Conservation (phyloP, 1,284 basidiomycete species). For the Cystobasidium slooffiae region DNA sequence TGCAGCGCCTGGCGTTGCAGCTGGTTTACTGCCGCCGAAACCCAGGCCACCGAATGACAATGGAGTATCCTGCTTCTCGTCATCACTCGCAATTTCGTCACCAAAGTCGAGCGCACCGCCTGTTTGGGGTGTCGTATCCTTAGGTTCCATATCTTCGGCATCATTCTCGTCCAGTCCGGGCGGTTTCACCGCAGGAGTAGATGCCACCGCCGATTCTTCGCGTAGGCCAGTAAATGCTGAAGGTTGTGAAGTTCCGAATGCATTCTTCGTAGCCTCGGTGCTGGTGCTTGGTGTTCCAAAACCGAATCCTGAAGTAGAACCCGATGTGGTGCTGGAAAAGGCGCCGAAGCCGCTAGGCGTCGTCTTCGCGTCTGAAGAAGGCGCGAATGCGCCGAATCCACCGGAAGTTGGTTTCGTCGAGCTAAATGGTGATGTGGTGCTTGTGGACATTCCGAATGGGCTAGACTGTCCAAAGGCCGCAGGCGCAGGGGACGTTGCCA, state of each 20-base stretch:
- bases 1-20: background rate
- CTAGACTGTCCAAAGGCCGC: slow-evolving; percentile 19
- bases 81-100: background rate
- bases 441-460: slow-evolving; percentile 1
- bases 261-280: slow-evolving; percentile 13
- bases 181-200: slow-evolving; percentile 15
- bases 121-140: slow-evolving; percentile 17
- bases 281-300: background rate
- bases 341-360: slow-evolving; percentile 26
- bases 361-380: slow-evolving; percentile 7
- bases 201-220: background rate
- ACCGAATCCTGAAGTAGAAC: background rate
- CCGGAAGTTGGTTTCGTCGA: slow-evolving; percentile 22
- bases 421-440: slow-evolving; percentile 2
- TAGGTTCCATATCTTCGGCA: slow-evolving; percentile 32
- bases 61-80: background rate
- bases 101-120: slow-evolving; percentile 39
- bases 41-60: slow-evolving; percentile 25
- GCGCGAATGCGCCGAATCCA: slow-evolving; percentile 7
- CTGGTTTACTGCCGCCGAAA: slow-evolving; percentile 20
- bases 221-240: slow-evolving; percentile 16
- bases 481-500: slow-evolving; percentile 14
- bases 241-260: background rate
- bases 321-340: slow-evolving; percentile 20
- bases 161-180: slow-evolving; percentile 33